Conservation (phyloP, 176 grass and related monocot species). For the Aegilops bicornis region DNA sequence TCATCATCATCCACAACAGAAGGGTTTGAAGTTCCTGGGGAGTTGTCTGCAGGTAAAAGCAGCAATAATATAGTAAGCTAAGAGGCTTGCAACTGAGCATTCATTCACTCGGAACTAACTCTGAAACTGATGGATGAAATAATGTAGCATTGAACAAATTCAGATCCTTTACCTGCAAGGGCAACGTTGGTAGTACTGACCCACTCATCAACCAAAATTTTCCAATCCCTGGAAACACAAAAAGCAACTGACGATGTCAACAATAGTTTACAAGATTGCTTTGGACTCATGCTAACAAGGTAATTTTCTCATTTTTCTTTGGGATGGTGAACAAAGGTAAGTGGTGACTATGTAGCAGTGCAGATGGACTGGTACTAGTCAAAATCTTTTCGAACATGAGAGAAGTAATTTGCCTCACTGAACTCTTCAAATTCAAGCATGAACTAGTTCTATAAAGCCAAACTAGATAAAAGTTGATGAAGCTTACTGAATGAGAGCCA, state of each 20-base stretch:
- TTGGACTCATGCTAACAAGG: background rate
- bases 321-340: background rate
- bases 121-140: background rate
- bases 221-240: conserved; percentile 76
- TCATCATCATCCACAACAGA: conserved; percentile 57
- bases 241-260: conserved; percentile 16
- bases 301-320: background rate
- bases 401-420: background rate
- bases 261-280: background rate
- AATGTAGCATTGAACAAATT: background rate
- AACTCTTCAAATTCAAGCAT: conserved; percentile 2
- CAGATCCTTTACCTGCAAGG: conserved; percentile 54
- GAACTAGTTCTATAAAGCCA: conserved; percentile 1
- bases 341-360: background rate
- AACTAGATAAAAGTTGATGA: conserved; percentile 6
- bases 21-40: conserved; percentile 44
- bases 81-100: background rate
- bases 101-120: background rate
- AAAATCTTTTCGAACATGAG: background rate
- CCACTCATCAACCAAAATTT: conserved; percentile 91
- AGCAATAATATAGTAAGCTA: background rate
- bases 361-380: background rate
- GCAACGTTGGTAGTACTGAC: conserved; percentile 51
- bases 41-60: conserved; percentile 36
- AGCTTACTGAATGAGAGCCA: conserved; percentile 81